Conservation (phyloP, 2,329 filamentous ascomycete species). For the Ophiosphaerella herpotricha region DNA sequence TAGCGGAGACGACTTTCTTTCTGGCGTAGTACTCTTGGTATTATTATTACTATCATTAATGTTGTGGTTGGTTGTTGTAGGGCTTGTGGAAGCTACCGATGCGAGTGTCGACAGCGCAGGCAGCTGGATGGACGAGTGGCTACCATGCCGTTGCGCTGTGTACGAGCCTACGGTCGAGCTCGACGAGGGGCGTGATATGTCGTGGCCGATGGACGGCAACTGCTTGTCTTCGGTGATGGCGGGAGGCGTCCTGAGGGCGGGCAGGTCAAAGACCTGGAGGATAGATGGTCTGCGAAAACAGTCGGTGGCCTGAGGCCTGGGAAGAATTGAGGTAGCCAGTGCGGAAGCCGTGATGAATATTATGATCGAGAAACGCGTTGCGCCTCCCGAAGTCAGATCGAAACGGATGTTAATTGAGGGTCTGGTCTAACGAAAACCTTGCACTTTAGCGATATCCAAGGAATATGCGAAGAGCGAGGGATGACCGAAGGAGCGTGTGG, state of each 20-base stretch:
- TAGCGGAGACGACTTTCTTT: constrained; percentile 32
- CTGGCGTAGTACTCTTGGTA: constrained; percentile 26
- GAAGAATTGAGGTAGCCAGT: constrained; percentile 61
- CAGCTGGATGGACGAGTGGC: constrained; percentile 52
- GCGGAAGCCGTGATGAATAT: constrained; percentile 59
- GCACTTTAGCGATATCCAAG: constrained; percentile 20
- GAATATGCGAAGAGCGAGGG: constrained; percentile 14
- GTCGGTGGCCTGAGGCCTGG: constrained; percentile 63
- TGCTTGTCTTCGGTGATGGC: constrained; percentile 49
- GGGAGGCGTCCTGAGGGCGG: constrained; percentile 53
- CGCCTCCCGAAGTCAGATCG: constrained; percentile 31
- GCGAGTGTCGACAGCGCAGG: constrained; percentile 65
- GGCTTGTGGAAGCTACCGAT: constrained; percentile 58
- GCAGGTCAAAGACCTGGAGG: constrained; percentile 54
- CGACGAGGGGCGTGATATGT: constrained; percentile 59
- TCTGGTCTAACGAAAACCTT: constrained; percentile 10
- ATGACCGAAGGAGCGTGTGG: constrained; percentile 31
- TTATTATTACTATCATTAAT: constrained; percentile 31
- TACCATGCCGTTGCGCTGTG: constrained; percentile 46
- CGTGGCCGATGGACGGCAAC: constrained; percentile 55
- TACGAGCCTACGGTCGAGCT: constrained; percentile 55
- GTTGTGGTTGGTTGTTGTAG: constrained; percentile 48
- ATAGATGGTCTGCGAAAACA: constrained; percentile 54
- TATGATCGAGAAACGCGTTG: constrained; percentile 43
- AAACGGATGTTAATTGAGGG: constrained; percentile 7